Conservation (phyloP, 148 eudicot genomes). For the Persicaria maculosa region DNA sequence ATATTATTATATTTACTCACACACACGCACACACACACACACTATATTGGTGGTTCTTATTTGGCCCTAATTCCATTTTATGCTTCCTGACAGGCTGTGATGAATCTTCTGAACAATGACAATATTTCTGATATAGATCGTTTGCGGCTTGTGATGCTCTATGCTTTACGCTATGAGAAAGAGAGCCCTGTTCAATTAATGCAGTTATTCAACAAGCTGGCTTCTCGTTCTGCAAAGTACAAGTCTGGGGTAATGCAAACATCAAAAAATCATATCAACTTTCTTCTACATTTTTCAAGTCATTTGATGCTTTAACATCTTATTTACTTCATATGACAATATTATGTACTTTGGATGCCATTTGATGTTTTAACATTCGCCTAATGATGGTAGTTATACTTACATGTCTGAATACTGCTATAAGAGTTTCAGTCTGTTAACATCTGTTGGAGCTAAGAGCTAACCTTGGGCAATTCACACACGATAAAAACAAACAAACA, state of each 20-base stretch:
- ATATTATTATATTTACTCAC: background rate
- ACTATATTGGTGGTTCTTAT: background rate
- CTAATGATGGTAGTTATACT: background rate
- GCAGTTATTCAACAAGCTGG: constrained; percentile 92
- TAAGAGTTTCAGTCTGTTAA: background rate
- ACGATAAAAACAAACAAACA: background rate
- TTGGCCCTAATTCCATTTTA: background rate
- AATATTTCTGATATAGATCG: constrained; percentile 88
- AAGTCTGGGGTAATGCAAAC: constrained; percentile 82
- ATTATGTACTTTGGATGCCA: background rate
- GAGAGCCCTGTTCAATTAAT: constrained; percentile 95
- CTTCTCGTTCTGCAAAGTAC: constrained; percentile 80
- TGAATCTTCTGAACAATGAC: constrained; percentile 70
- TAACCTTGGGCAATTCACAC: background rate
- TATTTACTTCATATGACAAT: too few species aligned
- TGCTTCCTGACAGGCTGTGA: constrained; percentile 69
- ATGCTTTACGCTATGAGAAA: constrained; percentile 97
- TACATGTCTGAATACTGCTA: background rate
- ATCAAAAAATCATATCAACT: background rate
- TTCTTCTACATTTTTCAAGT: background rate
- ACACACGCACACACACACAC: too few species aligned
- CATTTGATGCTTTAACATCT: background rate
- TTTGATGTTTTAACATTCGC: background rate
- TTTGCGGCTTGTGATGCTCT: constrained; percentile 85
- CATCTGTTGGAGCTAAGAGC: background rate